Evolutionary conservation across 1,284 basidiomycete species (phyloP).

Genomic region (Irpex sp.): DNA sequence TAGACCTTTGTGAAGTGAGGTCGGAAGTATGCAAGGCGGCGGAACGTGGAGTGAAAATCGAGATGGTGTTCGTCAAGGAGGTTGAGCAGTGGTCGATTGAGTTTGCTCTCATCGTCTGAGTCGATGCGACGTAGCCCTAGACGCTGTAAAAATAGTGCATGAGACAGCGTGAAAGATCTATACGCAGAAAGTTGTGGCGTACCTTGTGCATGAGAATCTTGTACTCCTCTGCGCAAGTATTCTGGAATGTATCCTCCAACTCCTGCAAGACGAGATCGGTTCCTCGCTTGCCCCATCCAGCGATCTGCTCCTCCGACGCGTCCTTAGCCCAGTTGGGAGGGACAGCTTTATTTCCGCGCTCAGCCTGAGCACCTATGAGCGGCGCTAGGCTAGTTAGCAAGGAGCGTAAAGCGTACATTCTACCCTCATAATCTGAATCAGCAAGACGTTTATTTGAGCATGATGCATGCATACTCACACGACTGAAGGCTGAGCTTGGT

Average conservation of each 20-base stretch:
- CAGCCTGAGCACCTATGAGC: slow-evolving; percentile 76
- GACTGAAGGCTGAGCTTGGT: slow-evolving; percentile 45
- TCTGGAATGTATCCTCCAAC: slow-evolving; percentile 53
- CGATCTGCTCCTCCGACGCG: slow-evolving; percentile 49
- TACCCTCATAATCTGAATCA: slow-evolving; percentile 22
- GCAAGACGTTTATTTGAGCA: slow-evolving; percentile 53
- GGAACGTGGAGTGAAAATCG: slow-evolving; percentile 85
- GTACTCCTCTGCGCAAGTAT: slow-evolving; percentile 59
- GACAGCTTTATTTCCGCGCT: slow-evolving; percentile 50
- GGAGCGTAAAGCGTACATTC: slow-evolving; percentile 75
- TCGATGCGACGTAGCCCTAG: slow-evolving; percentile 63
- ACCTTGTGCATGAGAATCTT: slow-evolving; percentile 66
- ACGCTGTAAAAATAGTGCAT: slow-evolving; percentile 41
- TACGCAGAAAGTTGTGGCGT: slow-evolving; percentile 7
- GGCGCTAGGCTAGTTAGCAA: slow-evolving; percentile 75
- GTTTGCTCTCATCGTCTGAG: slow-evolving; percentile 52
- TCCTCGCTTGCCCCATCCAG: slow-evolving; percentile 60
- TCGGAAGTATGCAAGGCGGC: slow-evolving; percentile 64
- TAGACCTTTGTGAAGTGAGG: slow-evolving; percentile 24
- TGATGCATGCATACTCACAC: slow-evolving; percentile 34
- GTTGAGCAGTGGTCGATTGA: slow-evolving; percentile 64
- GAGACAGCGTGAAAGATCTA: background rate
- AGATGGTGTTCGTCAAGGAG: slow-evolving; percentile 68
- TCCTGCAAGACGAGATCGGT: slow-evolving; percentile 51
- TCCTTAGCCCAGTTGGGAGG: slow-evolving; percentile 60